These are phyloP conservation scores for Rhodosporidiobolus odoratus DNA, from an alignment of 768 basidiomycete genomes.

Conservation along the genomic window DNA sequence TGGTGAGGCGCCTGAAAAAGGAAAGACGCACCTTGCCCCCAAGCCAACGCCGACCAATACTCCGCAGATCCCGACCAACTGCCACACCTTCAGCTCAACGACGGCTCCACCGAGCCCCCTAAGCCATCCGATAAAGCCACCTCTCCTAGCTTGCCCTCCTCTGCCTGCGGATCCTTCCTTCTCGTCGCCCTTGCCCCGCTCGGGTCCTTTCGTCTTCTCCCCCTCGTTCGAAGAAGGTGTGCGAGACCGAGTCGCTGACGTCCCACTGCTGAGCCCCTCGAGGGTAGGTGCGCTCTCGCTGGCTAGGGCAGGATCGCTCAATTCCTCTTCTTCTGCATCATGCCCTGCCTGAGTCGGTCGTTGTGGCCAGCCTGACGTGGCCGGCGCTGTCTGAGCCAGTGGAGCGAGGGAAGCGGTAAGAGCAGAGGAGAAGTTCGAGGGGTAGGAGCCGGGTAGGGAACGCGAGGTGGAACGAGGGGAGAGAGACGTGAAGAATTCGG, in stretches of 20 bases:
- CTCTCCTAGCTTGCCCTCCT: background rate
- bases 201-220: background rate
- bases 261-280: constrained; percentile 15
- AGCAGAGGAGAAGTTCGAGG: background rate
- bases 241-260: background rate
- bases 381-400: background rate
- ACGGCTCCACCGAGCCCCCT: background rate
- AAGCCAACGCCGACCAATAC: constrained; percentile 24
- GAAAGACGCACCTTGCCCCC: constrained; percentile 22
- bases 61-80: constrained; percentile 28
- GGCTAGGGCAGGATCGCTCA: constrained; percentile 41
- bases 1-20: background rate
- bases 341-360: background rate
- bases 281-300: constrained; percentile 20
- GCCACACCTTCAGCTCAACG: constrained; percentile 34
- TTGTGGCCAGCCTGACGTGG: background rate
- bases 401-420: background rate
- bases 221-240: background rate
- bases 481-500: constrained; percentile 73
- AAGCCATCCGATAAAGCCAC: constrained; percentile 21
- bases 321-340: constrained; percentile 86
- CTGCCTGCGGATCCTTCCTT: background rate
- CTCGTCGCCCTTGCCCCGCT: no score
- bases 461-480: background rate
- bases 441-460: background rate